A percentile compares a stretch with the other conserved stretches of the same genome.
Evolutionary conservation across 2,329 filamentous ascomycete species (phyloP).

Genomic region (Rosellinia necatrix): DNA sequence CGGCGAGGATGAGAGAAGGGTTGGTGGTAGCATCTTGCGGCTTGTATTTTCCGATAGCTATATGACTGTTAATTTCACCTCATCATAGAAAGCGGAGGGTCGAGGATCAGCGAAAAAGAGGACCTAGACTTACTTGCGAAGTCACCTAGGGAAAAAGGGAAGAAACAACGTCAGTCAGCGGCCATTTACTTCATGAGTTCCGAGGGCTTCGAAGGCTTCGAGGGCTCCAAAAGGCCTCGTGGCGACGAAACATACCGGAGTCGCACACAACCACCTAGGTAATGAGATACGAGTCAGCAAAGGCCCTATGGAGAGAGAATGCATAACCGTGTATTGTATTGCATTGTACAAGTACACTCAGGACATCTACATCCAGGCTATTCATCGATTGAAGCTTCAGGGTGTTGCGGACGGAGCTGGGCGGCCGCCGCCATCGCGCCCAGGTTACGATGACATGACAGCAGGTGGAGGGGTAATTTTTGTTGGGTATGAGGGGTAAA

Average conservation of each 20-base stretch:
- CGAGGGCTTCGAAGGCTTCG: too few species aligned
- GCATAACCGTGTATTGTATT: too few species aligned
- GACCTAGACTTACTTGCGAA: constrained; percentile 69
- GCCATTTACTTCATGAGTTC: constrained; percentile 6
- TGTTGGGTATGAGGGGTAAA: constrained; percentile 37
- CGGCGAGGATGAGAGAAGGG: constrained; percentile 96
- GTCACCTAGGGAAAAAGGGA: constrained; percentile 58
- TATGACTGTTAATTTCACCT: constrained; percentile 31
- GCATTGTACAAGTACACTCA: too few species aligned
- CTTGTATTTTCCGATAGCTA: constrained; percentile 99
- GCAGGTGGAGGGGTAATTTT: constrained; percentile 36
- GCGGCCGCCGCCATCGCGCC: constrained; percentile 11
- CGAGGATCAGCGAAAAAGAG: background rate
- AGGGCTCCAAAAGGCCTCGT: too few species aligned
- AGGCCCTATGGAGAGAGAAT: constrained; percentile 24
- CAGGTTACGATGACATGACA: constrained; percentile 17
- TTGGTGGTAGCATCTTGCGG: constrained; percentile 99
- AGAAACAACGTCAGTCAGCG: constrained; percentile 40
- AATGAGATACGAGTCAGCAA: constrained; percentile 26
- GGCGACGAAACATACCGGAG: constrained; percentile 71
- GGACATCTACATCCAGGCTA: background rate
- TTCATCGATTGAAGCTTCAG: background rate
- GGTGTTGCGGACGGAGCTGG: background rate
- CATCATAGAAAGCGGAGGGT: background rate
- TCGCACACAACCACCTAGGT: constrained; percentile 89